Evolutionary conservation across 106 monocot genomes (phyloP).

Genomic region (Gastrodia elata): DNA sequence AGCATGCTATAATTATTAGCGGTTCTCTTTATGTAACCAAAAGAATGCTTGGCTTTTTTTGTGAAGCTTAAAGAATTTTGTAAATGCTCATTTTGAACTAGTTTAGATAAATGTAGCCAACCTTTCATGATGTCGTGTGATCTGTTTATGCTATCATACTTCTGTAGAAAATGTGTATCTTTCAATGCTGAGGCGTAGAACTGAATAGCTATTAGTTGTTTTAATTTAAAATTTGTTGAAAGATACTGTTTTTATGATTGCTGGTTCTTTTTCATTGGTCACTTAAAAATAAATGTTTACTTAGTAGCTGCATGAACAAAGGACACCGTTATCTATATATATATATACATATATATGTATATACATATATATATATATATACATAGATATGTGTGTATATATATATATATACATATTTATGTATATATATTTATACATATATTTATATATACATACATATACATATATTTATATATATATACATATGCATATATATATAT

Average conservation of each 20-base stretch:
- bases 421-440: too few species aligned
- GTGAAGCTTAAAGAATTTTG: too few species aligned
- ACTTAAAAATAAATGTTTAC: neutral
- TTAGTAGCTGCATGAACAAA: too few species aligned
- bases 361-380: too few species aligned
- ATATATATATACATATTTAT: too few species aligned
- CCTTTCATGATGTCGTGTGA: neutral
- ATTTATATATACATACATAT: too few species aligned
- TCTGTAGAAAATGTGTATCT: neutral
- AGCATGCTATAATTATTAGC: neutral
- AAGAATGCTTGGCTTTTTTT: neutral
- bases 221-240: neutral
- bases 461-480: too few species aligned
- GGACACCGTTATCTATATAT: too few species aligned
- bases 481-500: too few species aligned
- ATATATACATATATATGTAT: too few species aligned
- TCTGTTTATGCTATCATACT: neutral
- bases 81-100: neutral
- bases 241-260: neutral
- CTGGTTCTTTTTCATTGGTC: neutral
- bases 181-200: neutral
- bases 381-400: too few species aligned
- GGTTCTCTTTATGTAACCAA: neutral
- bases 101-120: neutral
- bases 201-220: neutral